Evolutionary conservation across 257 asterid species (phyloP).

Genomic region (Henckelia pumila): DNA sequence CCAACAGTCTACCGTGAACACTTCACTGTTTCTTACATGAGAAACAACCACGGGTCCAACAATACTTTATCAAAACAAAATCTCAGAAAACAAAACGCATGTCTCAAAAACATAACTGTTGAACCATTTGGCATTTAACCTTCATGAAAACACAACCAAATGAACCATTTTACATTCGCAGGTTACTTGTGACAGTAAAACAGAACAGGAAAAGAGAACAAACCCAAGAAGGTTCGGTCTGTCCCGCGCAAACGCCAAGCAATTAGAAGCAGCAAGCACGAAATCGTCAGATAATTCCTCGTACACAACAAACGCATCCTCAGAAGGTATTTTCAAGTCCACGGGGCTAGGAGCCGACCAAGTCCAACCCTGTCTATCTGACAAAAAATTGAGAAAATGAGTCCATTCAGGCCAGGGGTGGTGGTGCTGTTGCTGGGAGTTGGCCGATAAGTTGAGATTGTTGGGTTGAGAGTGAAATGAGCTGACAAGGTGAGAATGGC

Average conservation of each 20-base stretch:
- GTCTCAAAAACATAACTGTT: neutral
- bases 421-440: slow-evolving; percentile 27
- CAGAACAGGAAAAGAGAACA: slow-evolving; percentile 15
- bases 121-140: neutral
- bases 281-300: slow-evolving; percentile 65
- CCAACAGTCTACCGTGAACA: neutral
- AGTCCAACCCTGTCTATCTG: slow-evolving; percentile 25
- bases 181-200: neutral
- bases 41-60: neutral
- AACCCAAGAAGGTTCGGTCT: slow-evolving; percentile 69
- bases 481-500: slow-evolving; percentile 24
- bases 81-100: neutral
- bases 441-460: slow-evolving; percentile 29
- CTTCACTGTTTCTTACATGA: neutral
- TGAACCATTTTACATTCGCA: neutral
- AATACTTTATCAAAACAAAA: neutral
- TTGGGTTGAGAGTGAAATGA: slow-evolving; percentile 43
- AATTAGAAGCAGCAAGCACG: slow-evolving; percentile 46
- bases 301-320: slow-evolving; percentile 71
- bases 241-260: slow-evolving; percentile 67
- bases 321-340: slow-evolving; percentile 35
- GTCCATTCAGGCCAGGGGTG: slow-evolving; percentile 95
- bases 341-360: slow-evolving; percentile 2
- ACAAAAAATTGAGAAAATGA: slow-evolving; percentile 40
- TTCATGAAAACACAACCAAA: neutral